Base-by-base conservation (phyloP, 164 flowering plant genomes). In the Liquidambar formosana region DNA sequence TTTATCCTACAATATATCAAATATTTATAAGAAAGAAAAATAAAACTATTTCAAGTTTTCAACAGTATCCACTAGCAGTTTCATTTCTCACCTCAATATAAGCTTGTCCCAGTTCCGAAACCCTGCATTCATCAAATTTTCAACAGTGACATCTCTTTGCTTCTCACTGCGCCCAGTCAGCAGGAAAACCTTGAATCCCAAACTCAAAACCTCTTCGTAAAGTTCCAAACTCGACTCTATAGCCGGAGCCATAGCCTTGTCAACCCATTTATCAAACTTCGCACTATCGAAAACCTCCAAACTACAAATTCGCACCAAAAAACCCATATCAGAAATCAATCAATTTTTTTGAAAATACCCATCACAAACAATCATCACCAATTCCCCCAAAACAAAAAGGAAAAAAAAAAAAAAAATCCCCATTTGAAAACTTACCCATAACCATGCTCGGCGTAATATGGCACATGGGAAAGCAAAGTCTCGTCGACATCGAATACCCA, bases 401-500 rank as follows among this genome's bases (percentile, higher is more conserved):
- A n/a, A 45, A 57, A 43, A 64, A 46, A 51, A 22, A 21, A 11
- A 48, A 53, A 38, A 61, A 43, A 8, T 16, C 21, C 5, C 43
- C 43, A 57, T 14, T 43, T 26, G 44, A 57, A 60, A 22, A 27
- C 75, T 51, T 80, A 90, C 98, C 98, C 98, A 73, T 75, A 93
- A 56, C 88, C 87, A 69, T 91, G 97, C 0, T 84, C 81, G 1
- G 77, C 76, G 61, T 93, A 93, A 66, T 91, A 95, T 11, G 96
- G 98, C 33, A 95, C 88, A 85, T 93, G 88, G 5, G 96, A 91
- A 27, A 95, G 79, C 77, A 91, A 63, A 45, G 99, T 95, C 77
- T 95, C 97, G 70, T 93, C 99, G 12, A 95, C 69, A 70, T 95
- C 98, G 57, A 95, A 93, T 38, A 95, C 63, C 97, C 99, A 95